Base-by-base conservation (phyloP, 1,284 basidiomycete genomes). In the Tranzscheliella williamsii region DNA sequence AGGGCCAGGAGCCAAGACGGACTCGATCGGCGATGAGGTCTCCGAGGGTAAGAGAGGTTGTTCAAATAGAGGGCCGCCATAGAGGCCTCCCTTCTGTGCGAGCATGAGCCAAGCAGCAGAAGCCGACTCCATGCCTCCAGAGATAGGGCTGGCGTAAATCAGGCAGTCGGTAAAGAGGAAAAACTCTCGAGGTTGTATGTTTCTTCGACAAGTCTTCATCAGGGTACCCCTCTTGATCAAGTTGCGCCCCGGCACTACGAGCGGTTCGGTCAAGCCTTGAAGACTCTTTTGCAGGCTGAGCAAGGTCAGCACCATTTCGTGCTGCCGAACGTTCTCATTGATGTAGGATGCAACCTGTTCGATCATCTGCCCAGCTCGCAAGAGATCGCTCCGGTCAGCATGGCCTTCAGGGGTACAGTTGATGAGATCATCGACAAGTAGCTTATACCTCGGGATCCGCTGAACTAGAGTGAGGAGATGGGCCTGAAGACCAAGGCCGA, bases 71-170 rank as follows among this genome's bases (percentile, higher is more conserved):
- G 32, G 38, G 9, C 33, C 40, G n/a, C 42, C 60, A 15, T 63
- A 63, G 2, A 63, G 81, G 4, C 88, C 80, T 18, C 87, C 84
- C 0, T 84, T 81, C 71, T 90, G 90, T 24, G 90, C 86, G 18
- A 65, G 26, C 45, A 56, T 52, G 34, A 38, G 57, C 69, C 69
- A 71, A 11, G 67, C 67, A 16, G 67, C 67, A 2, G 64, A 67
- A 4, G 68, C 68, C 11, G 58, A 56, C 45, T 69, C 69, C 21
- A 69, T 63, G 17, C 65, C 46, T 17, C 70, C 70, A 9, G 53
- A 54, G 27, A 62, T 52, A 15, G 70, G 64, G 35, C 56, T 60
- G 12, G 73, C 71, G 17, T 76, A 72, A 11, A 77, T 49, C 33
- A 77, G 38, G 34, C 72, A 76, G 46, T 77, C 75, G 37, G 70